phyloP scores from a whole-genome alignment of 768 basidiomycete genomes.

The Pleurotus sapidus region DNA sequence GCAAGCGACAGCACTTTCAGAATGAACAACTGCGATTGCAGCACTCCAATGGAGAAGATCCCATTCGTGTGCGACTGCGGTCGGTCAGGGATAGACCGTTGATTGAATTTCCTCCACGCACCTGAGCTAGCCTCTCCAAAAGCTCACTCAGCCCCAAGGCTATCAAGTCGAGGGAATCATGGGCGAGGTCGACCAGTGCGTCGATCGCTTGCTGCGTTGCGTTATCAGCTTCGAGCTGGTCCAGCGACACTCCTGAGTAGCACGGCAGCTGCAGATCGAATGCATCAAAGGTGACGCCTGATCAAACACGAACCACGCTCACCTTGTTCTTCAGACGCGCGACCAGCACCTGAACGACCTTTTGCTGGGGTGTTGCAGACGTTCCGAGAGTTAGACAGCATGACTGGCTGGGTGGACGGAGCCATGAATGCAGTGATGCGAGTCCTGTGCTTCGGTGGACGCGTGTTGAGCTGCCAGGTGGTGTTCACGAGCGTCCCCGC shows the following conservation, averaged over 20 bases:
- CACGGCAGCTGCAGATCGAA: conserved; percentile 64
- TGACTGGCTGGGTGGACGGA: conserved; percentile 24
- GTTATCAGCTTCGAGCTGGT: conserved; percentile 71
- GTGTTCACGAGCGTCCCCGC: conserved; percentile 31
- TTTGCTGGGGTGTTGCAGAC: conserved; percentile 68
- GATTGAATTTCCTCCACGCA: conserved; percentile 25
- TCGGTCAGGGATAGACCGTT: too few relatives aligned
- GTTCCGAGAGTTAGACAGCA: conserved; percentile 30
- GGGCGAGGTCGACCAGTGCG: conserved; percentile 75
- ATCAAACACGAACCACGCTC: conserved; percentile 12
- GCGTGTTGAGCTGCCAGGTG: conserved; percentile 36
- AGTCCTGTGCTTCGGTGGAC: conserved; percentile 61
- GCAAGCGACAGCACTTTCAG: conserved; percentile 78
- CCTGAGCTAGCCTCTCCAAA: conserved; percentile 76
- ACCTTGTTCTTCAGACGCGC: conserved; percentile 83
- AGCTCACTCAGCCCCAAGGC: conserved; percentile 75
- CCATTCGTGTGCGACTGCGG: conserved; percentile 56
- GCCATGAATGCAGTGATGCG: conserved; percentile 35
- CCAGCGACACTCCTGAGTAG: conserved; percentile 74
- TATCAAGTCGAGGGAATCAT: conserved; percentile 77
- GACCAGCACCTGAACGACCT: conserved; percentile 77
- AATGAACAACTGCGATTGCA: conserved; percentile 85
- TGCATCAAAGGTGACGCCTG: conserved; percentile 6
- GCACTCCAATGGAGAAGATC: conserved; percentile 59
- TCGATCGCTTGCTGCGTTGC: conserved; percentile 76